Conservation (phyloP, 495 filamentous ascomycete species). For the Staphylotrichum longicolle region DNA sequence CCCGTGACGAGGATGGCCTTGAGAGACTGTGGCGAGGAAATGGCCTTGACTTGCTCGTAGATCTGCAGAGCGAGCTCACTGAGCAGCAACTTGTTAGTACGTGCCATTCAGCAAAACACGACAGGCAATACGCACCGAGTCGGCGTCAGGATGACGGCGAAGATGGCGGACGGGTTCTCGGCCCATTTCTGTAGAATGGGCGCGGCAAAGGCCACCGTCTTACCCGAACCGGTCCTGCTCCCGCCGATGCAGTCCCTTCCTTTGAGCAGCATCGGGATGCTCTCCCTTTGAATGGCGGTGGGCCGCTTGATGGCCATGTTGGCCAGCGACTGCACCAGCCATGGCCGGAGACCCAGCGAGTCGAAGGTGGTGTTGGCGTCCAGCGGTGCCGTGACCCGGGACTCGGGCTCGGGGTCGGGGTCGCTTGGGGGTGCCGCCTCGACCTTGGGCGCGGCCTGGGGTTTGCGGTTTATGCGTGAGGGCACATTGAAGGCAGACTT, state of each 20-base stretch:
- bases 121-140: slow-evolving; percentile 57
- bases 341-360: slow-evolving; percentile 71
- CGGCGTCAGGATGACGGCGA: slow-evolving; percentile 83
- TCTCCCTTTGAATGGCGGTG: slow-evolving; percentile 87
- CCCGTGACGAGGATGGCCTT: slow-evolving; percentile 86
- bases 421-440: not conserved
- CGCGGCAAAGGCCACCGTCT: slow-evolving; percentile 94
- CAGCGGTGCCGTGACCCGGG: slow-evolving; percentile 38
- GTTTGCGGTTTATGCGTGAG: slow-evolving; percentile 48
- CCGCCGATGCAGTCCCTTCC: slow-evolving; percentile 93
- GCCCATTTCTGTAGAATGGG: slow-evolving; percentile 94
- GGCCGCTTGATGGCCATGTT: slow-evolving; percentile 87
- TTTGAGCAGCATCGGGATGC: slow-evolving; percentile 85
- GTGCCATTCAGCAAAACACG: no score
- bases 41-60: slow-evolving; percentile 89
- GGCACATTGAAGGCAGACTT: slow-evolving; percentile 42
- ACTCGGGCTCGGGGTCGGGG: slow-evolving; percentile 16
- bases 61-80: slow-evolving; percentile 95
- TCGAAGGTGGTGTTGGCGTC: slow-evolving; percentile 66
- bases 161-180: slow-evolving; percentile 87
- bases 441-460: slow-evolving; percentile 7
- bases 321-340: slow-evolving; percentile 81
- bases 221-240: slow-evolving; percentile 93
- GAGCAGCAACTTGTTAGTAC: slow-evolving; percentile 3
- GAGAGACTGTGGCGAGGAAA: slow-evolving; percentile 78